These are phyloP conservation scores for Xylaria sp. DNA, from an alignment of 2,329 filamentous ascomycete species.

Conservation along the genomic window DNA sequence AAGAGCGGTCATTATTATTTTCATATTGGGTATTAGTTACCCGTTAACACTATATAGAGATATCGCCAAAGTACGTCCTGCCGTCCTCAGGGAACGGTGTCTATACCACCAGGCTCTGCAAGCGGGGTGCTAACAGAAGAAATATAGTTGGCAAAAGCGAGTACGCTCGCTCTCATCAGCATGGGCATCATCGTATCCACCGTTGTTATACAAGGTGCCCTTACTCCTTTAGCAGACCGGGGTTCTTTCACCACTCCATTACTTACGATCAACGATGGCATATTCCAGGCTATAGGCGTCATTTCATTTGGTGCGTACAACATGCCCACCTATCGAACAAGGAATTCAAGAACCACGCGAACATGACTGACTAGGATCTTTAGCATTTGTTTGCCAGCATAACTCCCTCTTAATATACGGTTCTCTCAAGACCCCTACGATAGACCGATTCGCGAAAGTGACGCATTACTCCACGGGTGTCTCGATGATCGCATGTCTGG, in stretches of 20 bases:
- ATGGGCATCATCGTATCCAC: slow-evolving; percentile 92
- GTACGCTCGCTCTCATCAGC: slow-evolving; percentile 89
- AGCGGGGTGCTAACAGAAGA: slow-evolving; percentile 17
- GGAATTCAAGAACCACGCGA: not conserved
- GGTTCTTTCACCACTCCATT: slow-evolving; percentile 77
- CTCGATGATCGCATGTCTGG: slow-evolving; percentile 90
- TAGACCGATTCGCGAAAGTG: slow-evolving; percentile 92
- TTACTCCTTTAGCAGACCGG: slow-evolving; percentile 76
- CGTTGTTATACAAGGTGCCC: slow-evolving; percentile 83
- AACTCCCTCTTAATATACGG: slow-evolving; percentile 98
- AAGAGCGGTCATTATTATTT: slow-evolving; percentile 86
- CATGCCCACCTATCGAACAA: not conserved
- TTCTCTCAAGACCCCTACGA: slow-evolving; percentile 90
- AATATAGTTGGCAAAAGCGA: slow-evolving; percentile 92
- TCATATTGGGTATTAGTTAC: slow-evolving; percentile 86
- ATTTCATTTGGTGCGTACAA: slow-evolving; percentile 86
- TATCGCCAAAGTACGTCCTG: slow-evolving; percentile 81
- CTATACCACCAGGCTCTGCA: not conserved
- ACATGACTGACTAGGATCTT: slow-evolving; percentile 47
- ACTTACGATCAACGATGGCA: slow-evolving; percentile 83
- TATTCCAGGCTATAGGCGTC: slow-evolving; percentile 96
- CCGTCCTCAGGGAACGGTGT: slow-evolving; percentile 50
- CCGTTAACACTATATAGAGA: slow-evolving; percentile 94
- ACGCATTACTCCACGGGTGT: slow-evolving; percentile 93
- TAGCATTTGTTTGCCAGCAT: slow-evolving; percentile 81